phyloP scores from a whole-genome alignment of 352 stramenopile genomes.

The Phytophthora foliorum region DNA sequence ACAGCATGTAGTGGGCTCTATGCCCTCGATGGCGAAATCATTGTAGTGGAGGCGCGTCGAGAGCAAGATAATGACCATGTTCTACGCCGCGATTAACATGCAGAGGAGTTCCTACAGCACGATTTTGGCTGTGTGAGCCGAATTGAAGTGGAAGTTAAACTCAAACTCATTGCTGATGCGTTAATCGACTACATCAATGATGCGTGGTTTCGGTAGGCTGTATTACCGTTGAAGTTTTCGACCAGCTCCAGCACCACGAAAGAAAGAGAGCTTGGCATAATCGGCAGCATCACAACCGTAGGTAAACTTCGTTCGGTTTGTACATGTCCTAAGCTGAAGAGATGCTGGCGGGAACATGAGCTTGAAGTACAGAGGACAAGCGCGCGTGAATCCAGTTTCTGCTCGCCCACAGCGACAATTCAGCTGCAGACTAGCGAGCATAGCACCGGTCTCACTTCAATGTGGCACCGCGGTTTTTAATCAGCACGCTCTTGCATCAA shows the following conservation, averaged over 20 bases:
- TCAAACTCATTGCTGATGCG: slow-evolving; percentile 5
- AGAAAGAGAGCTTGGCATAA: neutral
- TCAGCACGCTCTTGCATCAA: slow-evolving; percentile 6
- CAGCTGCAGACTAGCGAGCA: neutral
- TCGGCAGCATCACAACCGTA: neutral
- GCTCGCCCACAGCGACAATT: slow-evolving; percentile 9
- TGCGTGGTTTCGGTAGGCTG: slow-evolving; percentile 21
- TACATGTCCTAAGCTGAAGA: neutral
- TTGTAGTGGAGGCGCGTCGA: no score
- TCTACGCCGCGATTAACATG: no score
- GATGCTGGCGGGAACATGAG: neutral
- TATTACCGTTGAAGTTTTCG: slow-evolving; percentile 14
- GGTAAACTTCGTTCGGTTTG: no score
- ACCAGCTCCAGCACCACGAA: neutral
- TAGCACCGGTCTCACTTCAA: neutral
- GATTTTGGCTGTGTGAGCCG: neutral
- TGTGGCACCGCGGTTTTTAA: slow-evolving; percentile 8
- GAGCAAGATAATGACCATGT: no score
- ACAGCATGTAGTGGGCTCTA: slow-evolving; percentile 34
- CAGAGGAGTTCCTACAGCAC: neutral
- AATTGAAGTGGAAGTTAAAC: no score
- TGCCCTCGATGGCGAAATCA: no score
- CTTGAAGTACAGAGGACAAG: slow-evolving; percentile 1
- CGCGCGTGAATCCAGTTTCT: slow-evolving; percentile 2
- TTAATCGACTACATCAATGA: slow-evolving; percentile 22